Evolutionary conservation across 306 rosid species (phyloP).

Genomic region (Aeschynomene evenia): DNA sequence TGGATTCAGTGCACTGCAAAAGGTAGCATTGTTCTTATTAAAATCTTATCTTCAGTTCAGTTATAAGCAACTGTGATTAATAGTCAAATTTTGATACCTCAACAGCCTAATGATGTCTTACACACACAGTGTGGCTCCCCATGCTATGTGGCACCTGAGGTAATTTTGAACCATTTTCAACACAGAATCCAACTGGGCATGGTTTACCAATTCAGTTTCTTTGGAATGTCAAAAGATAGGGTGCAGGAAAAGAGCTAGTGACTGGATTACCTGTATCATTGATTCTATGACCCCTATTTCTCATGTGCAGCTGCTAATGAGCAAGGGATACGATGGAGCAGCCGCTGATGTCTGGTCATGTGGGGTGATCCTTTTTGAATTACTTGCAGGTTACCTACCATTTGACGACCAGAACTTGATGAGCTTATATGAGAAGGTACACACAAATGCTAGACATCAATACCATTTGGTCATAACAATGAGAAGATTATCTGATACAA

Average conservation of each 20-base stretch:
- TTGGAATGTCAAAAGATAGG: background rate
- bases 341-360: conserved; percentile 91
- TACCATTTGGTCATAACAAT: background rate
- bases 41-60: background rate
- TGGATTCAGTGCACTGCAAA: conserved; percentile 67
- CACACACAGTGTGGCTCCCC: conserved; percentile 82
- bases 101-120: conserved; percentile 55
- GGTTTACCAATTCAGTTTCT: background rate
- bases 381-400: conserved; percentile 71
- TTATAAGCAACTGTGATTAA: background rate
- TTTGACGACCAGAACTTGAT: conserved; percentile 65
- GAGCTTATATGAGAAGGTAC: conserved; percentile 67
- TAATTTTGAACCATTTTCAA: conserved; percentile 22
- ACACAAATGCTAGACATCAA: background rate
- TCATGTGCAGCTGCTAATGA: conserved; percentile 49
- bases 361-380: conserved; percentile 78
- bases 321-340: conserved; percentile 70
- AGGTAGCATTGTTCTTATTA: conserved; percentile 44
- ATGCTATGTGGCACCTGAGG: conserved; percentile 91
- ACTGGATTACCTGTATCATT: background rate
- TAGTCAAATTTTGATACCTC: conserved; percentile 29
- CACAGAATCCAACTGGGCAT: background rate
- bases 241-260: background rate
- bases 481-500: conserved; percentile 11
- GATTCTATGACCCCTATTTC: background rate